Percentiles rank a stretch among this genome's conserved stretches.
Evolutionary conservation across 495 filamentous ascomycete species (phyloP).

Genomic region (Parathielavia appendiculata): DNA sequence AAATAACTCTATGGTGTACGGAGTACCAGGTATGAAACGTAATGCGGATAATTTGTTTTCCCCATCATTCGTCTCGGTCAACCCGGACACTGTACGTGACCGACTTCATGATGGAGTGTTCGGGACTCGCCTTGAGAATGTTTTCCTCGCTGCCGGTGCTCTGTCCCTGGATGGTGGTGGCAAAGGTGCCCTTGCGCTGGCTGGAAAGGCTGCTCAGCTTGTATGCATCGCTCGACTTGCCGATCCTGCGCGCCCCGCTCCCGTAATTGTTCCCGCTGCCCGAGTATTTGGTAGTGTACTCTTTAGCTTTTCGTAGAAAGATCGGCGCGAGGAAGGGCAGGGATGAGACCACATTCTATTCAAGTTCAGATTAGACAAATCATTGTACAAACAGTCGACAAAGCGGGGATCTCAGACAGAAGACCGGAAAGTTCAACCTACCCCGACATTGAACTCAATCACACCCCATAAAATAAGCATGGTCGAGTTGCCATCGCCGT

Average conservation of each 20-base stretch:
- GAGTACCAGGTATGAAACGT: background rate
- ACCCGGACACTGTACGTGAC: conserved; percentile 43
- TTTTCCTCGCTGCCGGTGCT: conserved; percentile 43
- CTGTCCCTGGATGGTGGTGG: conserved; percentile 22
- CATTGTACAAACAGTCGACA: background rate
- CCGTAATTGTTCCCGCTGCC: conserved; percentile 15
- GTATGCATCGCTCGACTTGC: conserved; percentile 31
- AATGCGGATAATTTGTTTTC: background rate
- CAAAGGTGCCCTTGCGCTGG: conserved; percentile 31
- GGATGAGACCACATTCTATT: conserved; percentile 46
- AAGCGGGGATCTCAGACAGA: conserved; percentile 7
- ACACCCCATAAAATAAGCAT: conserved; percentile 55
- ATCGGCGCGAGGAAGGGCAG: conserved; percentile 45
- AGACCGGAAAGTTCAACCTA: conserved; percentile 10
- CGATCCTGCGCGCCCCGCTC: conserved; percentile 32
- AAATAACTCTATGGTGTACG: no score
- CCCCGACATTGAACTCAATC: conserved; percentile 55
- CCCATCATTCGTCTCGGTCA: conserved; percentile 18
- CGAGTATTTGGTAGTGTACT: conserved; percentile 29
- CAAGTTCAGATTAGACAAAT: background rate
- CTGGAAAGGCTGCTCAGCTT: conserved; percentile 33
- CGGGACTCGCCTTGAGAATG: conserved; percentile 33
- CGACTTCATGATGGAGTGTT: conserved; percentile 42
- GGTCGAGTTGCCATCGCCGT: conserved; percentile 51
- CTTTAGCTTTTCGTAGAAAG: conserved; percentile 36